Evolutionary conservation across 2,329 filamentous ascomycete species (phyloP).

Genomic region (Calonectria pseudoreteaudii): DNA sequence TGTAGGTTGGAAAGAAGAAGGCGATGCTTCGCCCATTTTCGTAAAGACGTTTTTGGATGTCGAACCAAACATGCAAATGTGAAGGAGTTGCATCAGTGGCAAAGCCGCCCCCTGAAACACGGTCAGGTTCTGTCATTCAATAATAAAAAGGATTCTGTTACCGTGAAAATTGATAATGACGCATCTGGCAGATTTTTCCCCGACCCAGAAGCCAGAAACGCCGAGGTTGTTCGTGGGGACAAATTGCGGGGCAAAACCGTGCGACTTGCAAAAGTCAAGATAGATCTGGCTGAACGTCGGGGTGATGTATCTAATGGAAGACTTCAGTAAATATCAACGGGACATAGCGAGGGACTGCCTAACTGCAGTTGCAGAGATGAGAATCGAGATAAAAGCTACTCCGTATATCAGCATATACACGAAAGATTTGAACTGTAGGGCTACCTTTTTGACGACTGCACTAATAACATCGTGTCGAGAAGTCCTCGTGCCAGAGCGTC

Average conservation of each 20-base stretch:
- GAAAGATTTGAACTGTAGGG: too few relatives aligned
- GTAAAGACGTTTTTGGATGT: neutral
- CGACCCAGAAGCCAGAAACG: neutral
- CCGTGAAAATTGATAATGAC: conserved; percentile 2
- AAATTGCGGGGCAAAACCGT: conserved; percentile 4
- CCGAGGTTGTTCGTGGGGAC: neutral
- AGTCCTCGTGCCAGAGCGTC: neutral
- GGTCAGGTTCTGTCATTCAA: neutral
- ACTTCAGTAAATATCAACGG: neutral
- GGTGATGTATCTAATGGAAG: neutral
- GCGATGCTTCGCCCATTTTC: neutral
- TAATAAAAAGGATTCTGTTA: neutral
- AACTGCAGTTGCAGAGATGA: neutral
- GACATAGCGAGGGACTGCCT: neutral
- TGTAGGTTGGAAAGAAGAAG: neutral
- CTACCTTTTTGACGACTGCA: neutral
- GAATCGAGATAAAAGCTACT: neutral
- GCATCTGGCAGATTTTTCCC: neutral
- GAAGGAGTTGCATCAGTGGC: neutral
- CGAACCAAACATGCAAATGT: neutral
- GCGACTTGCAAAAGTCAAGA: neutral
- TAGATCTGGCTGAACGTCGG: neutral
- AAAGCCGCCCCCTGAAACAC: neutral
- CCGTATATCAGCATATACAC: neutral
- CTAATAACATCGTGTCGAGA: neutral